These are phyloP conservation scores for Pisolithus tinctorius DNA, from an alignment of 768 basidiomycete genomes.

Conservation along the genomic window DNA sequence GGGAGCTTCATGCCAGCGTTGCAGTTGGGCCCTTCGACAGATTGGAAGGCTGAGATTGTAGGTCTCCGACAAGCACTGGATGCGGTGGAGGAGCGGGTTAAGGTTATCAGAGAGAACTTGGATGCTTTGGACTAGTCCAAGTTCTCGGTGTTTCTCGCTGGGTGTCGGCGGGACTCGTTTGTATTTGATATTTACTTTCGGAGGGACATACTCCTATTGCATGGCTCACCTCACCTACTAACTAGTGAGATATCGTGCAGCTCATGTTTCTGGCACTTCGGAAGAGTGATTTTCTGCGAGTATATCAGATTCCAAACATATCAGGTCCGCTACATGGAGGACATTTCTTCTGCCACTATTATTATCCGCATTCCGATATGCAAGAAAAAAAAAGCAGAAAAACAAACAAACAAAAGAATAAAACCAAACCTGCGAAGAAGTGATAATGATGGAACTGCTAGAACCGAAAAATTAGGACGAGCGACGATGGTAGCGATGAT, in stretches of 20 bases:
- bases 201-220: neutral
- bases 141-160: neutral
- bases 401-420: neutral
- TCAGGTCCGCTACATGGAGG: no score
- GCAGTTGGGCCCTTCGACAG: constrained; percentile 15
- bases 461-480: constrained; percentile 5
- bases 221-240: neutral
- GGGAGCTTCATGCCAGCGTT: neutral
- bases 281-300: neutral
- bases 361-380: no score
- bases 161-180: neutral
- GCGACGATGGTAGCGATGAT: constrained; percentile 4
- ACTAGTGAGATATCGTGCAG: neutral
- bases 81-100: constrained; percentile 49
- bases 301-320: neutral
- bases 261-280: neutral
- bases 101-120: constrained; percentile 39
- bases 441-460: neutral
- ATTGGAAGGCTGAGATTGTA: constrained; percentile 42
- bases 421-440: neutral
- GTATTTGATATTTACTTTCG: neutral
- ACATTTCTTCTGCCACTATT: no score
- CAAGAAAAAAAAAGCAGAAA: neutral
- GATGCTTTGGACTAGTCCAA: constrained; percentile 22
- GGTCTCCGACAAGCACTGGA: constrained; percentile 48